Percentiles rank a stretch among this genome's conserved stretches.
Conservation (phyloP, 2,329 filamentous ascomycete genomes). For the Epicoccum sorghinum region DNA sequence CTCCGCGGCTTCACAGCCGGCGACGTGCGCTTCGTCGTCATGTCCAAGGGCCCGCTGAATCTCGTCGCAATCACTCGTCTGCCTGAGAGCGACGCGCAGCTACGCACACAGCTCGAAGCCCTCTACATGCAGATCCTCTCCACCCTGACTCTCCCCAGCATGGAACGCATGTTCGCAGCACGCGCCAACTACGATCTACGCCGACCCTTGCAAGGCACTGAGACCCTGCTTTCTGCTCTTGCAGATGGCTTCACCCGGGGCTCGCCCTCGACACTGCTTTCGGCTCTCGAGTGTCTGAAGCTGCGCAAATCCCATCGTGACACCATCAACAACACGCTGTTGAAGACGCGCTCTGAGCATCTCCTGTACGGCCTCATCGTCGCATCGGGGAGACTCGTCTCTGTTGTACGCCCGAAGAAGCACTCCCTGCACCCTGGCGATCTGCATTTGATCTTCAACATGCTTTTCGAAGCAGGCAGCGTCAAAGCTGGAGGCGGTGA, state of each 20-base stretch:
- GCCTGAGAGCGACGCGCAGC: conserved; percentile 87
- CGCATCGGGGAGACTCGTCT: conserved; percentile 89
- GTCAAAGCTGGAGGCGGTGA: conserved; percentile 93
- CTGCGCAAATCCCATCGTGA: conserved; percentile 86
- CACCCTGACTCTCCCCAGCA: conserved; percentile 85
- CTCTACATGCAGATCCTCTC: conserved; percentile 98
- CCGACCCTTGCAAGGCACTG: conserved; percentile 87
- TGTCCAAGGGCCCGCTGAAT: conserved; percentile 85
- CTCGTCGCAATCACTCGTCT: conserved; percentile 92
- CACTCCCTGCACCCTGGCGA: conserved; percentile 96
- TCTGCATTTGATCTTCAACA: conserved; percentile 96
- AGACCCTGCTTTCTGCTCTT: conserved; percentile 85
- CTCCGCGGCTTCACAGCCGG: conserved; percentile 88
- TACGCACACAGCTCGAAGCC: conserved; percentile 86
- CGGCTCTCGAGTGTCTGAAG: conserved; percentile 90
- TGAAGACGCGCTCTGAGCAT: conserved; percentile 77
- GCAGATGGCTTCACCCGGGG: conserved; percentile 94
- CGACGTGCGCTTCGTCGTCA: conserved; percentile 81
- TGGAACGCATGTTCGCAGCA: conserved; percentile 85
- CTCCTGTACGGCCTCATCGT: conserved; percentile 93
- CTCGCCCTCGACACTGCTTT: conserved; percentile 85
- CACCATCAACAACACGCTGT: conserved; percentile 82
- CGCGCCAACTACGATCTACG: conserved; percentile 93
- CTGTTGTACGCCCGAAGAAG: conserved; percentile 90
- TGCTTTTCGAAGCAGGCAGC: conserved; percentile 94